Evolutionary conservation across 495 filamentous ascomycete genomes (phyloP).

Genomic region (Neurospora sp.): DNA sequence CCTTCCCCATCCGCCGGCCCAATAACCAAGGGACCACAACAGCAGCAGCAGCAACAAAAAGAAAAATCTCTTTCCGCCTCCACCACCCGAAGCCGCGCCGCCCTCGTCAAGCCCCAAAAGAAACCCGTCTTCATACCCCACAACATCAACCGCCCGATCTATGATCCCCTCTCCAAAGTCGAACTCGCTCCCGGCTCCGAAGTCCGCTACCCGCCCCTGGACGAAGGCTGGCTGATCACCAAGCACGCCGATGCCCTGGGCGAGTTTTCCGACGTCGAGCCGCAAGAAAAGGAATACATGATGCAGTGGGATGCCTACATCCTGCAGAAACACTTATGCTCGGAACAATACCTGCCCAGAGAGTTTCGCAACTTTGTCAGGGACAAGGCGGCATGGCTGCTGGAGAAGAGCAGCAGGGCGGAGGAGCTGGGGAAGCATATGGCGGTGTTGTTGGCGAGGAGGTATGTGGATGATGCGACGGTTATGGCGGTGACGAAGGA

Average conservation of each 20-base stretch:
- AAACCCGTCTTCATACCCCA: slow-evolving; percentile 27
- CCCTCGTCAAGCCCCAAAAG: slow-evolving; percentile 1
- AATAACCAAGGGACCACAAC: not conserved
- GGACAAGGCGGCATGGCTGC: slow-evolving; percentile 35
- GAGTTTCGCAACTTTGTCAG: slow-evolving; percentile 34
- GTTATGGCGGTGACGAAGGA: slow-evolving; percentile 25
- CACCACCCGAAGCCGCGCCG: slow-evolving; percentile 1
- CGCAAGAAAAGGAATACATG: slow-evolving; percentile 42
- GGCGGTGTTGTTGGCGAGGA: slow-evolving; percentile 32
- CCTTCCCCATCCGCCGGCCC: not conserved
- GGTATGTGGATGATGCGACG: slow-evolving; percentile 25
- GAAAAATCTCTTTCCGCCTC: not conserved
- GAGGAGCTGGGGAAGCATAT: slow-evolving; percentile 38
- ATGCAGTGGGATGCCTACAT: slow-evolving; percentile 42
- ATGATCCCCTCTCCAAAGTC: slow-evolving; percentile 39
- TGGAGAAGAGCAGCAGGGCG: slow-evolving; percentile 23
- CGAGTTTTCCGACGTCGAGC: slow-evolving; percentile 40
- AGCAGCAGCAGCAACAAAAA: not conserved
- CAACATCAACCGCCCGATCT: slow-evolving; percentile 38
- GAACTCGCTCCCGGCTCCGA: slow-evolving; percentile 34
- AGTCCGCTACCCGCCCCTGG: slow-evolving; percentile 29
- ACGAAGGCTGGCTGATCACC: slow-evolving; percentile 40
- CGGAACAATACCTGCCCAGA: slow-evolving; percentile 34
- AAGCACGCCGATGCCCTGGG: slow-evolving; percentile 42
- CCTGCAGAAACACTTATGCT: slow-evolving; percentile 33